Evolutionary conservation across 768 basidiomycete genomes (phyloP), one percentile per base, ranked within the genome.

Genomic region (Panellus pusillus): DNA sequence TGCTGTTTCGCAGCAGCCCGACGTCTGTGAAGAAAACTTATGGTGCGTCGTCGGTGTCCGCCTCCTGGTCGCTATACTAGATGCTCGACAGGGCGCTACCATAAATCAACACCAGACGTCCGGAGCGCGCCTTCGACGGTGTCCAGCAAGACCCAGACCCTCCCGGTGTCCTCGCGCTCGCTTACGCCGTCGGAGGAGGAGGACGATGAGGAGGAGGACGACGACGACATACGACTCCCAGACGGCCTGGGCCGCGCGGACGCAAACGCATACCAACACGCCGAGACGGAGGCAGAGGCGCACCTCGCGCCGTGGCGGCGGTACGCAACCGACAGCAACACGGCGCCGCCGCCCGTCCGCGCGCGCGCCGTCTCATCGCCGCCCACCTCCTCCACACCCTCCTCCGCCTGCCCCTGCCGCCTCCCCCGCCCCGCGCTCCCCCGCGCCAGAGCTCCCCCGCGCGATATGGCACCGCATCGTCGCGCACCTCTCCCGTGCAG

Each of bases 141-240:
- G n/a, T n/a, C n/a, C n/a, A n/a, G n/a, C n/a, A n/a, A n/a, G n/a
- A n/a, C n/a, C n/a, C n/a, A n/a, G n/a, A n/a, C n/a, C n/a, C n/a
- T n/a, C n/a, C n/a, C n/a, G n/a, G n/a, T n/a, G 27, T 2, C 40
- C 19, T 35, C 19, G 35, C 32, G 19, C 9, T n/a, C 11, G 32
- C 38, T 13, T 14, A 19, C 44, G 28, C 38, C 12, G 36, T 38
- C 4, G 1, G 53, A 53, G 20, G 58, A 45, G 6, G 51, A 58
- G 6, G 58, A 56, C 13, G 55, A 56, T 20, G 59, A 60, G n/a
- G n/a, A n/a, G n/a, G 28, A 11, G 3, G 48, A 42, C 3, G 48
- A 35, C 14, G 29, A 18, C 13, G 39, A 42, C 12, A 13, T 48
- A 20, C 36, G 47, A 6, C 47, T 24, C 2, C 49, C 49, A 1